Percentiles rank a stretch among this genome's conserved stretches.
Conservation (phyloP, 768 basidiomycete genomes). For the Collybia sp. region DNA sequence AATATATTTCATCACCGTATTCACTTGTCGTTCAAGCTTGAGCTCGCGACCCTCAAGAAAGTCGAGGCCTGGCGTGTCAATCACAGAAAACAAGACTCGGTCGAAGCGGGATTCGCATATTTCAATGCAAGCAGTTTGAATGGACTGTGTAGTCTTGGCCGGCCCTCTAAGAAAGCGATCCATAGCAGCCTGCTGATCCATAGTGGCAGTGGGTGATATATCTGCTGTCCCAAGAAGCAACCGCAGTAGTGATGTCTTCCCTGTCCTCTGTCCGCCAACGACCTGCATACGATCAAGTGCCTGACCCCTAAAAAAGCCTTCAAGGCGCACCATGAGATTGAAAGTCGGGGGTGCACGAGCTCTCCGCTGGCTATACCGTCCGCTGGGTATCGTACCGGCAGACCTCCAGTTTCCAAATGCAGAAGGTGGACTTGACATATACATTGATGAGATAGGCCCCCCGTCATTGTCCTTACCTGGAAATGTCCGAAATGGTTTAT, state of each 20-base stretch:
- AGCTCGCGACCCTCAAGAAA: constrained; percentile 70
- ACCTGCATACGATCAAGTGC: constrained; percentile 40
- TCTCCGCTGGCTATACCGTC: constrained; percentile 60
- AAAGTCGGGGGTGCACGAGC: constrained; percentile 70
- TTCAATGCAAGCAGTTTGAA: constrained; percentile 71
- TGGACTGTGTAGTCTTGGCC: constrained; percentile 54
- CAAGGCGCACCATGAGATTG: constrained; percentile 69
- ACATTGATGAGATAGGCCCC: constrained; percentile 62
- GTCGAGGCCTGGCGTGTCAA: constrained; percentile 84
- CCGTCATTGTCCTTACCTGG: constrained; percentile 41
- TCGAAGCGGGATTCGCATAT: constrained; percentile 83
- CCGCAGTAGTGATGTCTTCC: constrained; percentile 80
- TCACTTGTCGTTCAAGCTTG: constrained; percentile 76
- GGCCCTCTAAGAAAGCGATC: constrained; percentile 60
- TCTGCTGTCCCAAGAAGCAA: constrained; percentile 83
- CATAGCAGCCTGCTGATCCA: constrained; percentile 64
- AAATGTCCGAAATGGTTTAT: constrained; percentile 72
- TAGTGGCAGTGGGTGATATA: constrained; percentile 70
- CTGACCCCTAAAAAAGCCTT: constrained; percentile 11
- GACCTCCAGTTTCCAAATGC: constrained; percentile 57
- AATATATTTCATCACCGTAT: constrained; percentile 67
- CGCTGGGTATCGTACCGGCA: constrained; percentile 23
- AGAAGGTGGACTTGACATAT: constrained; percentile 58
- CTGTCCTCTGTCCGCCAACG: constrained; percentile 74
- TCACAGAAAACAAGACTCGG: constrained; percentile 71